Conservation (phyloP, 176 grass and related monocot species). For the Olyra latifolia region DNA sequence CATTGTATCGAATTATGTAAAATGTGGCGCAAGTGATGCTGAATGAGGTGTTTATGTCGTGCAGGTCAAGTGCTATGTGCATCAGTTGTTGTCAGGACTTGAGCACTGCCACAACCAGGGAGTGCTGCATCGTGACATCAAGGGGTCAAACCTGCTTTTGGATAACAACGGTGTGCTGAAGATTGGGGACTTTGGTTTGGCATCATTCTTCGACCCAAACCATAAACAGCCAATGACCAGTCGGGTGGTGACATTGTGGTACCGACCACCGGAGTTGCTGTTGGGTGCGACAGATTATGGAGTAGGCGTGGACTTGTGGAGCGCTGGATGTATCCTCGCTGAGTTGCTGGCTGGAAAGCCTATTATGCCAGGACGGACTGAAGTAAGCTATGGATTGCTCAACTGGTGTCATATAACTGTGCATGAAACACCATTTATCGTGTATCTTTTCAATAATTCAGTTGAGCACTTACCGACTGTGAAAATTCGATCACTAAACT, state of each 20-base stretch:
- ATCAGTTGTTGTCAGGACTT: slow-evolving; percentile 72
- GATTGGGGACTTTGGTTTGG: slow-evolving; percentile 78
- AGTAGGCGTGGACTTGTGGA: slow-evolving; percentile 74
- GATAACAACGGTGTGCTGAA: slow-evolving; percentile 70
- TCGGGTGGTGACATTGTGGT: slow-evolving; percentile 79
- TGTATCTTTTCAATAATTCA: neutral
- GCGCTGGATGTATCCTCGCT: slow-evolving; percentile 79
- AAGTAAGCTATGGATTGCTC: slow-evolving; percentile 49
- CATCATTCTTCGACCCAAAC: slow-evolving; percentile 67
- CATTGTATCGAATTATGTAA: neutral
- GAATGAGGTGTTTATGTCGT: slow-evolving; percentile 24
- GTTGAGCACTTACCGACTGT: neutral
- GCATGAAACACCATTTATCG: neutral
- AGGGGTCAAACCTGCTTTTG: slow-evolving; percentile 73
- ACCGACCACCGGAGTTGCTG: slow-evolving; percentile 74
- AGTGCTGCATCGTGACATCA: slow-evolving; percentile 78
- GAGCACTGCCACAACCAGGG: slow-evolving; percentile 78
- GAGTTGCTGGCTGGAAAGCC: slow-evolving; percentile 82
- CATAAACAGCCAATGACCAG: slow-evolving; percentile 86
- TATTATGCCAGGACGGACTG: slow-evolving; percentile 85
- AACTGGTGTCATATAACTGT: neutral
- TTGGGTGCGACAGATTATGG: slow-evolving; percentile 78
- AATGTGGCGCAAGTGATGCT: neutral
- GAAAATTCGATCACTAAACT: neutral
- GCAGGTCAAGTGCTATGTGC: slow-evolving; percentile 92